phyloP scores from a whole-genome alignment of 2,329 filamentous ascomycete genomes.

The Whalleya microplaca region DNA sequence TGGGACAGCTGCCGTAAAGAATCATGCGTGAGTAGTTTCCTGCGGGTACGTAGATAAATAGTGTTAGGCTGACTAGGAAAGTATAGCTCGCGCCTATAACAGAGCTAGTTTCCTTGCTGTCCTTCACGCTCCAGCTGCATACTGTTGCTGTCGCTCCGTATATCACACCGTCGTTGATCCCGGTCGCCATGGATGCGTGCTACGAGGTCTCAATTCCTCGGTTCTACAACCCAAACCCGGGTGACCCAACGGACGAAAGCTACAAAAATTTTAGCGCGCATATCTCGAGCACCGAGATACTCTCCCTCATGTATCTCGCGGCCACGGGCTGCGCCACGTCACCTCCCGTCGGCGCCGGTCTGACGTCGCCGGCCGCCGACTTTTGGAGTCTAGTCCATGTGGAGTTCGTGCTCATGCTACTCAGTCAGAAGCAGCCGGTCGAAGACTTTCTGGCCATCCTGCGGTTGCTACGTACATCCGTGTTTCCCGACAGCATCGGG shows the following conservation, averaged over 20 bases:
- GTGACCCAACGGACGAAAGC: constrained; percentile 49
- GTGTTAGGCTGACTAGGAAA: constrained; percentile 8
- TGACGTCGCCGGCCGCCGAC: constrained; percentile 40
- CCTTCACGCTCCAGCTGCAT: constrained; percentile 66
- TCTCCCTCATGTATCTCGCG: constrained; percentile 68
- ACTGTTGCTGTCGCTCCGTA: constrained; percentile 61
- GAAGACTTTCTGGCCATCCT: constrained; percentile 67
- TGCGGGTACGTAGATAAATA: neutral
- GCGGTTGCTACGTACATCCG: constrained; percentile 68
- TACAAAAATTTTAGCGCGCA: constrained; percentile 53
- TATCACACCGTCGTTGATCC: constrained; percentile 61
- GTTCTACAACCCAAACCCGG: constrained; percentile 50
- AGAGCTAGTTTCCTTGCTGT: constrained; percentile 66
- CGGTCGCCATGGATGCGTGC: constrained; percentile 61
- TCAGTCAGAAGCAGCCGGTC: constrained; percentile 68
- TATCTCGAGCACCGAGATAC: constrained; percentile 64
- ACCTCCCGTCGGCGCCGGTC: constrained; percentile 25
- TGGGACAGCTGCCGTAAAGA: constrained; percentile 72
- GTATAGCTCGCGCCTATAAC: constrained; percentile 63
- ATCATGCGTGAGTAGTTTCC: constrained; percentile 41
- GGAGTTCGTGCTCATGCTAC: constrained; percentile 68
- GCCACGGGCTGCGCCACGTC: constrained; percentile 62
- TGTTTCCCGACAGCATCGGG: constrained; percentile 66
- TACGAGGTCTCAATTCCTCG: constrained; percentile 62
- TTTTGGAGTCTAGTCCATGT: constrained; percentile 73